Conservation (phyloP, 768 basidiomycete species). For the Mycena kentingensis region DNA sequence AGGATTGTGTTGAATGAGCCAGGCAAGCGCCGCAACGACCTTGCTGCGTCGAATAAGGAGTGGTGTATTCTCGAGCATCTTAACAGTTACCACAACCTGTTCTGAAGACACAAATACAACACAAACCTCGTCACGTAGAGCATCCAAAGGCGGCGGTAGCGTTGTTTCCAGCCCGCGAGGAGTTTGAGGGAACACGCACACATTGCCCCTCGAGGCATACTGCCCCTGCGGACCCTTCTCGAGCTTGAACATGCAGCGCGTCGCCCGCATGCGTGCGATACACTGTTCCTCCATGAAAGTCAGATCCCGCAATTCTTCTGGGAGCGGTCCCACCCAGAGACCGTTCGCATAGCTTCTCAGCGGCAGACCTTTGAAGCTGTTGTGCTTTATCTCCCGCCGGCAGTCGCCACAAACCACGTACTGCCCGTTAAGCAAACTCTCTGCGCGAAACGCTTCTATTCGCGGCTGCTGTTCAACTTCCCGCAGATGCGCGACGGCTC, state of each 20-base stretch:
- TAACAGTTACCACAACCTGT: conserved; percentile 5
- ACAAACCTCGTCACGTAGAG: conserved; percentile 16
- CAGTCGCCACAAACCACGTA: neutral
- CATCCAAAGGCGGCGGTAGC: conserved; percentile 18
- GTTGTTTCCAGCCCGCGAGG: neutral
- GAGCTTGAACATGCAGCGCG: conserved; percentile 18
- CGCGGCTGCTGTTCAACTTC: neutral
- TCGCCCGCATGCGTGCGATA: conserved; percentile 15
- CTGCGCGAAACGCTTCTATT: neutral
- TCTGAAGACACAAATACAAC: conserved; percentile 20
- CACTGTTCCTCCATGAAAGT: conserved; percentile 23
- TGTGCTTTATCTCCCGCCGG: neutral
- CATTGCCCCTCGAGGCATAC: conserved; percentile 22
- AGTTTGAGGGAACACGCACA: conserved; percentile 19
- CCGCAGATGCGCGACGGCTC: neutral
- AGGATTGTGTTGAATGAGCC: conserved; percentile 18
- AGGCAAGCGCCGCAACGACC: neutral
- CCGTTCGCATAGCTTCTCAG: conserved; percentile 23
- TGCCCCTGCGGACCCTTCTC: conserved; percentile 12
- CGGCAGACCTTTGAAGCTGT: conserved; percentile 2
- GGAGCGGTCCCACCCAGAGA: conserved; percentile 16
- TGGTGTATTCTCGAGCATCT: conserved; percentile 8
- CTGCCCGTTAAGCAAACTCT: neutral
- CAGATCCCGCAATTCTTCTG: conserved; percentile 9
- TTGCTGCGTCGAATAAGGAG: conserved; percentile 5